Conservation (phyloP, 345 rosid genomes). For the Citrus reticulata region DNA sequence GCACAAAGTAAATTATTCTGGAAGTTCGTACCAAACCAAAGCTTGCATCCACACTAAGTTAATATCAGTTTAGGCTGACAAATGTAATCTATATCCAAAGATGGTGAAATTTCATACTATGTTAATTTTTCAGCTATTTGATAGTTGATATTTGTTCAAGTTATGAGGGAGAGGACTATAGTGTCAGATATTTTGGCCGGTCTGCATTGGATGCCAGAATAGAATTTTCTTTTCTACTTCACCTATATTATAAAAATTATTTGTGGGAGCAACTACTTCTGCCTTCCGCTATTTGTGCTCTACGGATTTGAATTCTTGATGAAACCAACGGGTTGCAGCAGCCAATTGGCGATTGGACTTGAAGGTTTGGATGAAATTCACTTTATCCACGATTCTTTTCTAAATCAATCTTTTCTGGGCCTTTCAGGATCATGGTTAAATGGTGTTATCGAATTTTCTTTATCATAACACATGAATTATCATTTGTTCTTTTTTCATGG, state of each 20-base stretch:
- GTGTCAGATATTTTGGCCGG: background rate
- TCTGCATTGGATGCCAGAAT: background rate
- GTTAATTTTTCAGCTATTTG: background rate
- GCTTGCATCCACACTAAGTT: background rate
- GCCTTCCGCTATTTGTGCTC: background rate
- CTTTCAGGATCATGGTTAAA: background rate
- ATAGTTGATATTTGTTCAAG: background rate
- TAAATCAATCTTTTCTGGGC: background rate
- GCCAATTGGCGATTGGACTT: background rate
- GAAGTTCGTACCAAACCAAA: background rate
- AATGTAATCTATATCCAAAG: background rate
- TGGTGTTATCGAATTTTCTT: background rate
- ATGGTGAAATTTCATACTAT: background rate
- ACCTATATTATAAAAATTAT: background rate
- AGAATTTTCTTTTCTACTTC: background rate
- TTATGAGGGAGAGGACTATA: background rate
- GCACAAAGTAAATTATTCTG: background rate
- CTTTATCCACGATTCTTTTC: background rate
- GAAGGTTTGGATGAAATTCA: background rate
- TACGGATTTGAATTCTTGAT: background rate
- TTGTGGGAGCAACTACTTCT: background rate
- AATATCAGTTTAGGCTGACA: background rate
- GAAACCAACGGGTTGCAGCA: background rate
- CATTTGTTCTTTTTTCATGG: background rate
- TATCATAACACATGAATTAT: background rate